These are phyloP conservation scores for Coix lacrymajobi DNA, from an alignment of 176 grass and related monocot species.

Conservation along the genomic window DNA sequence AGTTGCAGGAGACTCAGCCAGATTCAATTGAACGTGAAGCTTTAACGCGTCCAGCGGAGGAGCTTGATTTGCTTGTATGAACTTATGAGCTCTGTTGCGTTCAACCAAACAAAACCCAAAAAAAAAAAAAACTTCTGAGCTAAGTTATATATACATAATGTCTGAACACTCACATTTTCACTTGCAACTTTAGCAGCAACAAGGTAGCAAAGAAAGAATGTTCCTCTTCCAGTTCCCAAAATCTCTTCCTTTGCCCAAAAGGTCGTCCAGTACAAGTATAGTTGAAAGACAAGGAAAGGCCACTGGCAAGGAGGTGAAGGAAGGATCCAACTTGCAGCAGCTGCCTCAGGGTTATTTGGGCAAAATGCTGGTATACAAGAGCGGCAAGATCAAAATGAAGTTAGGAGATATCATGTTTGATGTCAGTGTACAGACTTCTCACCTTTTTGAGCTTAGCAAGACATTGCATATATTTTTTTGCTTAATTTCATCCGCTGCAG, in stretches of 20 bases:
- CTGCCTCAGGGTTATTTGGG: conserved; percentile 59
- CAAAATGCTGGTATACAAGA: conserved; percentile 81
- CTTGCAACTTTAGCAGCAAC: conserved; percentile 21
- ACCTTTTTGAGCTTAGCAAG: background rate
- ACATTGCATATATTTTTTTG: background rate
- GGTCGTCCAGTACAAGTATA: conserved; percentile 24
- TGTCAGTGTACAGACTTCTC: conserved; percentile 36
- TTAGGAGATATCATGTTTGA: conserved; percentile 66
- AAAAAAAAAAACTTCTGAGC: background rate
- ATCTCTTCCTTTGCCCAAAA: conserved; percentile 45
- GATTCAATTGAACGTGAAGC: conserved; percentile 57
- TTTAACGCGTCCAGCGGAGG: conserved; percentile 44
- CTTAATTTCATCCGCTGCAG: conserved; percentile 30
- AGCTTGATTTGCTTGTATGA: conserved; percentile 57
- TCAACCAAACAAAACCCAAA: background rate
- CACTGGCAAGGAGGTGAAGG: conserved; percentile 32
- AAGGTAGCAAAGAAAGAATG: conserved; percentile 40
- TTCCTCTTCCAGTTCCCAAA: conserved; percentile 73
- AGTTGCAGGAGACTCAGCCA: conserved; percentile 35
- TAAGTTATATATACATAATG: background rate
- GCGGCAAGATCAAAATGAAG: conserved; percentile 86
- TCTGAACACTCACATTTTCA: background rate
- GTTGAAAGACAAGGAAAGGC: conserved; percentile 39
- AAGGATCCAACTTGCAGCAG: conserved; percentile 56
- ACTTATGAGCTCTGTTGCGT: background rate